Evolutionary conservation across 495 filamentous ascomycete species (phyloP).

Genomic region (Aspergillus nidulans): DNA sequence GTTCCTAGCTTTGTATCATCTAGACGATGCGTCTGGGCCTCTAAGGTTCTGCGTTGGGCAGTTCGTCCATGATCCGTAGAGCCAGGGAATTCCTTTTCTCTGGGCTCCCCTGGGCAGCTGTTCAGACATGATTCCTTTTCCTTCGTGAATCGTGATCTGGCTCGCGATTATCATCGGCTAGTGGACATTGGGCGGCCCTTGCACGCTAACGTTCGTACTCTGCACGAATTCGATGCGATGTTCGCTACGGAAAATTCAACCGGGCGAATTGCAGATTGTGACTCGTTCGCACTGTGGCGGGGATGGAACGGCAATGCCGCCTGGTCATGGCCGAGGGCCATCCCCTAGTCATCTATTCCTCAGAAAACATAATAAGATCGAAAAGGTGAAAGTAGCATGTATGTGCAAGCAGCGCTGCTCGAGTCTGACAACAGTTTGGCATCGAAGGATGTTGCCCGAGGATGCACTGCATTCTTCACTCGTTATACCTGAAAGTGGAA

Average conservation of each 20-base stretch:
- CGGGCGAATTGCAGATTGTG: neutral
- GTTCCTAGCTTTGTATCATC: neutral
- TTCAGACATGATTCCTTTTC: neutral
- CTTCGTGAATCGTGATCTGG: neutral
- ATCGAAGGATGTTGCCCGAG: neutral
- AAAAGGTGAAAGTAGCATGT: neutral
- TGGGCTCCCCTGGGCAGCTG: neutral
- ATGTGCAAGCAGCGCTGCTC: neutral
- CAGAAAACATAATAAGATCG: neutral
- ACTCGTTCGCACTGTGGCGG: neutral
- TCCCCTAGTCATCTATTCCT: neutral
- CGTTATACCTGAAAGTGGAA: neutral
- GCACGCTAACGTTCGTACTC: neutral
- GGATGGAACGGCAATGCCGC: neutral
- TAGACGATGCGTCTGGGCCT: no score
- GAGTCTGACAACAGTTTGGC: neutral
- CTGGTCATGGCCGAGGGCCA: neutral
- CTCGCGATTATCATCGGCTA: neutral
- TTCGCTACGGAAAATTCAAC: neutral
- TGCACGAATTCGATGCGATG: neutral
- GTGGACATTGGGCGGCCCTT: neutral
- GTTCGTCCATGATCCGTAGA: neutral
- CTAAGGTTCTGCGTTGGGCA: neutral
- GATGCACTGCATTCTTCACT: neutral
- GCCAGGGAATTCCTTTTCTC: neutral